phyloP scores from a whole-genome alignment of 139 green algal genomes.

The Chlorella sp. region DNA sequence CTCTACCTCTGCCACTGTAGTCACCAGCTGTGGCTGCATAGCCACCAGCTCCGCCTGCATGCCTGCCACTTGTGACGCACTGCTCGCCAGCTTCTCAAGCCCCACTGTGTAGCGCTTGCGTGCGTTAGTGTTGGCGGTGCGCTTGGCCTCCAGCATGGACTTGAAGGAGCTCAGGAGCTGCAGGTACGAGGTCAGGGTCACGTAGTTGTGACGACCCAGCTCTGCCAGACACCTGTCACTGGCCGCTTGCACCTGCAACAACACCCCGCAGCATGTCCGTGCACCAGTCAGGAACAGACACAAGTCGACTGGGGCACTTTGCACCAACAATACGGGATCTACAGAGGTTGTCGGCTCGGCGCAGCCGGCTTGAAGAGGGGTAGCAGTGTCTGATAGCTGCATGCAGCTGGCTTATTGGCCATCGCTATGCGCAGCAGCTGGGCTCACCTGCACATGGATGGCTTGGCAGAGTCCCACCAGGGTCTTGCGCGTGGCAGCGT shows the following conservation, averaged over 20 bases:
- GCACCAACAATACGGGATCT: too few species aligned
- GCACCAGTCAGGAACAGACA: too few species aligned
- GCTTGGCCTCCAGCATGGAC: conserved; percentile 40
- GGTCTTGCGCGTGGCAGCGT: conserved; percentile 30
- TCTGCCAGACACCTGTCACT: too few species aligned
- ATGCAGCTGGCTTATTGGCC: too few species aligned
- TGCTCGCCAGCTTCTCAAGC: conserved; percentile 65
- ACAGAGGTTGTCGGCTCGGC: too few species aligned
- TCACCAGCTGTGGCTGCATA: conserved; percentile 64
- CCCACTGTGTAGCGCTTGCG: conserved; percentile 26
- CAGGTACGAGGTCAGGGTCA: conserved; percentile 78
- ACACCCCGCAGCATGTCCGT: too few species aligned
- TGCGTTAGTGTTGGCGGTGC: conserved; percentile 6
- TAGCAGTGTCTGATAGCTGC: too few species aligned
- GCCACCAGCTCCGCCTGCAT: conserved; percentile 64
- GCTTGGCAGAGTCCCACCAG: conserved; percentile 50
- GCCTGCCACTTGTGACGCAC: conserved; percentile 45
- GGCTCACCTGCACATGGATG: conserved; percentile 37
- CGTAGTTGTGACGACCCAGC: conserved; percentile 62
- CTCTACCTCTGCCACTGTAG: conserved; percentile 56
- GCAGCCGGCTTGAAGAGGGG: too few species aligned
- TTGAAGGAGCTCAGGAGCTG: conserved; percentile 66
- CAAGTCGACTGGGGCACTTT: too few species aligned
- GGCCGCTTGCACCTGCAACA: too few species aligned
- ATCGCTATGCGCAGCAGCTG: too few species aligned